Evolutionary conservation across 1,284 basidiomycete species (phyloP), one percentile per base, ranked within the genome.

Genomic region (Stereum hirsutum): DNA sequence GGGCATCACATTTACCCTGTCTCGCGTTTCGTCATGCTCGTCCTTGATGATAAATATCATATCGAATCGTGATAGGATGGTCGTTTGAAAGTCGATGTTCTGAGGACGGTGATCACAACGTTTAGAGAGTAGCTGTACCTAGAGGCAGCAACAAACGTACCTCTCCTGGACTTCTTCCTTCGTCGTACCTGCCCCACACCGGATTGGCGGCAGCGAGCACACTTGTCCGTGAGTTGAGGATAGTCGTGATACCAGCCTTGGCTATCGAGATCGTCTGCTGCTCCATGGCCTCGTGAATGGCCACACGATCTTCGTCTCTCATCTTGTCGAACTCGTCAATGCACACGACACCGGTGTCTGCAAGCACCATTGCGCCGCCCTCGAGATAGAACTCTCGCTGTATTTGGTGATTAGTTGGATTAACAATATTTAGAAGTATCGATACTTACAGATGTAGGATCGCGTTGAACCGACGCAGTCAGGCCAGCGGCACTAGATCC

Each of bases 301-400:
- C 96, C 2, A 99, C 96, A 47, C 96, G 82, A 59, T 99, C 96
- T 63, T 98, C 95, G 58, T 99, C 96, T 24, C 95, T 75, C 96
- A 99, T 99, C 73, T 99, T 99, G 70, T 99, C 96, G 56, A 99
- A 99, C 63, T 99, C 96, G 59, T 99, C 96, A 57, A 99, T 99
- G 60, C 96, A 99, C 17, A 99, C 96, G 12, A 99, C 94, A 23
- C 96, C 96, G 4, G 91, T 93, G 59, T 99, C 96, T 0, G 96
- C 96, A 24, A 99, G 77, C 7, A 99, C 96, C 96, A 99, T 99
- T 1, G 96, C 96, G 23, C 96, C 96, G 5, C 96, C 96, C 70
- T 99, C 96, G 7, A 99, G 78, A 63, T 95, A 99, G 62, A 99
- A 99, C 61, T 99, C 96, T 37, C 96, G 80, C 91, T 95, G n/a